Evolutionary conservation across 2,329 filamentous ascomycete genomes (phyloP).

Genomic region (Cladosporium sp.): DNA sequence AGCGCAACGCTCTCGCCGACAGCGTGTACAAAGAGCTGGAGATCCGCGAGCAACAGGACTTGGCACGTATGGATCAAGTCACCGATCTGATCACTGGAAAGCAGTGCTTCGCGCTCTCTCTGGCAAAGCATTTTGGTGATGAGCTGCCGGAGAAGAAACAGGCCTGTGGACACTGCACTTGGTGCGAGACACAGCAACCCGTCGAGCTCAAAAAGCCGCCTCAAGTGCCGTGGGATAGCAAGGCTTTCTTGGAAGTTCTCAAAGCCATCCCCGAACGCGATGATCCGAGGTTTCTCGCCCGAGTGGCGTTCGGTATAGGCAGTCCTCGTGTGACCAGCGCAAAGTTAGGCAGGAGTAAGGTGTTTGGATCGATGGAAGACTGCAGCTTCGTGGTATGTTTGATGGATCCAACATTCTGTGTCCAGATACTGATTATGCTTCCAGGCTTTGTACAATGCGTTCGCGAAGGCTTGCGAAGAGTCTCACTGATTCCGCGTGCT

Average conservation of each 20-base stretch:
- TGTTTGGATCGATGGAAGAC: slow-evolving; percentile 58
- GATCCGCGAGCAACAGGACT: slow-evolving; percentile 55
- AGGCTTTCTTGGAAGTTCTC: slow-evolving; percentile 50
- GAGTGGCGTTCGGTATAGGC: slow-evolving; percentile 63
- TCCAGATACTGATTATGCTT: slow-evolving; percentile 16
- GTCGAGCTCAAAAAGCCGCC: slow-evolving; percentile 44
- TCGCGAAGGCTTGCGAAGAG: slow-evolving; percentile 28
- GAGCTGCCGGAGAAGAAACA: slow-evolving; percentile 45
- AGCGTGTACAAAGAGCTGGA: slow-evolving; percentile 54
- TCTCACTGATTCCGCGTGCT: neutral
- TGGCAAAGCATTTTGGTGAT: slow-evolving; percentile 63
- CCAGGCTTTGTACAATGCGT: slow-evolving; percentile 27
- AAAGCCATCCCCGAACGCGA: slow-evolving; percentile 51
- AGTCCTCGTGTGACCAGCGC: slow-evolving; percentile 57
- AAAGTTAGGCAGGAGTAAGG: slow-evolving; percentile 48
- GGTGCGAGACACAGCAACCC: slow-evolving; percentile 41
- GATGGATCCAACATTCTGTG: neutral
- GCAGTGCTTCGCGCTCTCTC: slow-evolving; percentile 54
- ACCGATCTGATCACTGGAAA: slow-evolving; percentile 56
- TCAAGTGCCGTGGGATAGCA: slow-evolving; percentile 43
- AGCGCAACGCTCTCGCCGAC: slow-evolving; percentile 38
- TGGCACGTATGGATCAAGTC: slow-evolving; percentile 55
- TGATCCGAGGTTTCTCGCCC: slow-evolving; percentile 61
- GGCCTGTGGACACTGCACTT: slow-evolving; percentile 60
- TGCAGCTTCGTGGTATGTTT: slow-evolving; percentile 55